Evolutionary conservation across 2,329 filamentous ascomycete genomes (phyloP), one percentile per base, ranked within the genome.

Genomic region (Thielaviopsis euricoi): DNA sequence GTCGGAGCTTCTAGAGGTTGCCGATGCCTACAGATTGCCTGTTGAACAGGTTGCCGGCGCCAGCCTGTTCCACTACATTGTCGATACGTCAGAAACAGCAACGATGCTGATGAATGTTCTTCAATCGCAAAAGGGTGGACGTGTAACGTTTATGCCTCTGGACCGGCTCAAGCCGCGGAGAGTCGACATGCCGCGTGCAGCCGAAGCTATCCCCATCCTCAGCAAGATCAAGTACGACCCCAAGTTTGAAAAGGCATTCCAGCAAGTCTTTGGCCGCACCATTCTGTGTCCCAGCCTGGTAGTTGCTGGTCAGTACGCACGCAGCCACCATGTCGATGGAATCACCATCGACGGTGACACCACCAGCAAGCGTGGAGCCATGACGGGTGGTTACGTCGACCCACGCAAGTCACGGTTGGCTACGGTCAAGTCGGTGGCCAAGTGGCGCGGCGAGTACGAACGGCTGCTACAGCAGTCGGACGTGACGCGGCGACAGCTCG

Each of bases 341-440:
- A 95, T 98, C 63, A 98, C 93, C 0, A 86, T 88, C 3, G 90
- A 97, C 59, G 93, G 93, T 69, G 91, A 97, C 70, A 88, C 88
- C 33, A 90, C 89, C 1, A 94, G 96, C 71, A 95, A 94, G 73
- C 86, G 91, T 64, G 93, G 93, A 71, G 91, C 90, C 15, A 82
- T 98, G 74, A 96, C 89, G 53, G 93, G 93, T 75, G 93, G 93
- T 65, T 98, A 86, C 67, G 86, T 95, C 62, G 93, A 98, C 67
- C 81, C 86, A 12, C 81, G 86, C 37, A 85, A 84, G 63, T 97
- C 91, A 1, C 85, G 91, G 22, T 76, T 97, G n/a, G 85, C 91
- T 65, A 89, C 86, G 26, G 85, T 95, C 29, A 84, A 85, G 60
- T 77, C 81, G 5, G 81, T 91, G 33, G 81, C 83, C 58, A 84